phyloP scores from a whole-genome alignment of 2,329 filamentous ascomycete species.

The Geoglossum cookeanum region DNA sequence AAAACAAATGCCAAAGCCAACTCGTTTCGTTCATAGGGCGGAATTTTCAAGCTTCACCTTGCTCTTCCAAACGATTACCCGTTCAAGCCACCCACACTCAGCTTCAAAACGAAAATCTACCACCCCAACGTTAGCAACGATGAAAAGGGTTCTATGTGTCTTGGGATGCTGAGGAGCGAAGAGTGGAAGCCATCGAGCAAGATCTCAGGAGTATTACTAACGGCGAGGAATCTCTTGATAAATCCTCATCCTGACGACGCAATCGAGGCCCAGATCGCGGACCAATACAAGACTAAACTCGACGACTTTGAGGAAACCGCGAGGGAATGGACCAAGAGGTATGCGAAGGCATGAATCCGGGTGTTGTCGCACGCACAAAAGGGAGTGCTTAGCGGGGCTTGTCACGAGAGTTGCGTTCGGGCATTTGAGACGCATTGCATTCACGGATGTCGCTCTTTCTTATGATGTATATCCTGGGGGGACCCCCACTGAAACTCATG shows the following conservation, averaged over 20 bases:
- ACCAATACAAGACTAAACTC: slow-evolving; percentile 55
- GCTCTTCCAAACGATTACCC: slow-evolving; percentile 65
- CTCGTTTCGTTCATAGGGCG: slow-evolving; percentile 30
- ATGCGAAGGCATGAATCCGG: slow-evolving; percentile 32
- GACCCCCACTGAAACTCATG: background rate
- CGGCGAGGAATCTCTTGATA: slow-evolving; percentile 52
- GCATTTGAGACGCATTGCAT: background rate
- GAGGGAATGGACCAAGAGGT: slow-evolving; percentile 51
- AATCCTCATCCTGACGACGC: slow-evolving; percentile 82
- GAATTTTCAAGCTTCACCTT: slow-evolving; percentile 54
- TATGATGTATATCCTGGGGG: background rate
- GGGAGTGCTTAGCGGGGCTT: background rate
- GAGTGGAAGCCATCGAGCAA: slow-evolving; percentile 83
- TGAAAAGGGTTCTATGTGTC: slow-evolving; percentile 64
- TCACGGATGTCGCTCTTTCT: background rate
- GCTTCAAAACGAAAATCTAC: slow-evolving; percentile 80
- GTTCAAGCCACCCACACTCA: slow-evolving; percentile 68
- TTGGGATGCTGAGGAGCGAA: slow-evolving; percentile 64
- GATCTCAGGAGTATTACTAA: slow-evolving; percentile 55
- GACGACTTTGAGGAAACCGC: slow-evolving; percentile 56
- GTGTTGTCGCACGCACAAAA: background rate
- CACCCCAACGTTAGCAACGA: slow-evolving; percentile 91
- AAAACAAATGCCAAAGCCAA: background rate
- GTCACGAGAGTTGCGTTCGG: background rate
- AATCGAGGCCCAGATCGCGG: slow-evolving; percentile 69